Conservation (phyloP, 148 eudicot genomes). For the Arctostaphylos glauca region DNA sequence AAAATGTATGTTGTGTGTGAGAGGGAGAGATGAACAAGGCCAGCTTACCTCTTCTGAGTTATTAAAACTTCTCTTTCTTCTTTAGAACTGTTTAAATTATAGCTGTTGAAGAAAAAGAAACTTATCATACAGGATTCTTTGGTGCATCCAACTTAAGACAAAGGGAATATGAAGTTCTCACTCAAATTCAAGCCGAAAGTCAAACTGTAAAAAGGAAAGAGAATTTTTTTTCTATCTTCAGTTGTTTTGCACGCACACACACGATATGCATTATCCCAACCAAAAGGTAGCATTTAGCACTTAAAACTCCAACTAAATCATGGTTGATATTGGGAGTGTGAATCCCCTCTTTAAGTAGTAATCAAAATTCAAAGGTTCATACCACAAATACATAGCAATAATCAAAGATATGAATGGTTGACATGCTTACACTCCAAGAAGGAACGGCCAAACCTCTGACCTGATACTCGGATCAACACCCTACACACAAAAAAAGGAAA, state of each 20-base stretch:
- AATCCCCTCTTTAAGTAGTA: background rate
- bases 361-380: conserved; percentile 3
- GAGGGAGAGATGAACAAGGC: conserved; percentile 4
- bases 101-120: conserved; percentile 46
- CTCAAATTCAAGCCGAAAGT: background rate
- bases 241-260: background rate
- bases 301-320: background rate
- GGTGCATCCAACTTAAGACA: background rate
- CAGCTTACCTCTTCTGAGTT: conserved; percentile 63
- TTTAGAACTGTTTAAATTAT: conserved; percentile 67
- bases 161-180: background rate
- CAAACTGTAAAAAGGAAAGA: background rate
- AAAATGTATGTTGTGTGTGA: background rate
- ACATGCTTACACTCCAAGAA: conserved; percentile 92
- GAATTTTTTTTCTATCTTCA: background rate
- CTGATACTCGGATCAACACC: conserved; percentile 90
- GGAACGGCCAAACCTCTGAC: conserved; percentile 98
- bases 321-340: background rate
- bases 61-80: conserved; percentile 66
- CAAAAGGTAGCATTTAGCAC: background rate
- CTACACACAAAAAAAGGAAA: conserved; percentile 37
- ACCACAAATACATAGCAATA: background rate
- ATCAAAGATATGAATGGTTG: conserved; percentile 2
- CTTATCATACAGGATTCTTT: background rate
- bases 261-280: background rate